Percentiles rank a stretch among this genome's conserved stretches.
These are phyloP conservation scores for Boletus pseudopeckii DNA, from an alignment of 768 basidiomycete genomes.

Conservation along the genomic window DNA sequence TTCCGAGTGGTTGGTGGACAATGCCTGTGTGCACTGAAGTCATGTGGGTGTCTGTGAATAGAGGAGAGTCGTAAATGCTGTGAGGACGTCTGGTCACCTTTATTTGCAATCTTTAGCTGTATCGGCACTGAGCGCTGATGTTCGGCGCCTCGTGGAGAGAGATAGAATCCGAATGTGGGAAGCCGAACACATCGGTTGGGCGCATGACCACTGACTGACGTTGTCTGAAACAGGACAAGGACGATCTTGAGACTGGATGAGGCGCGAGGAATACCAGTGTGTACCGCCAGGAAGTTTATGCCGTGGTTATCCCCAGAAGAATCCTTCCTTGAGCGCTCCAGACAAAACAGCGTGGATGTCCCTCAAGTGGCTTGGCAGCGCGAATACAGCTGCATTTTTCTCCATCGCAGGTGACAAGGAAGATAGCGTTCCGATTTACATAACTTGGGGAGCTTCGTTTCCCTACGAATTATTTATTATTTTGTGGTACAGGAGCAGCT, in stretches of 20 bases:
- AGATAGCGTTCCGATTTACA: no score
- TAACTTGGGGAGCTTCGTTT: no score
- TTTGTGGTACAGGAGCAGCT: no score
- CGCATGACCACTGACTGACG: slow-evolving; percentile 1
- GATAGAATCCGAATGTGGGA: slow-evolving; percentile 7
- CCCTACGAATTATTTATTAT: no score
- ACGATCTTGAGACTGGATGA: not conserved
- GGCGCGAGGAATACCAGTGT: not conserved
- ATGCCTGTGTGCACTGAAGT: slow-evolving; percentile 26
- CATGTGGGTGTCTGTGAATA: slow-evolving; percentile 10
- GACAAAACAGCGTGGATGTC: not conserved
- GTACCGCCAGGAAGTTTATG: no score
- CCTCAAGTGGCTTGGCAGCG: not conserved
- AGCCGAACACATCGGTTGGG: not conserved
- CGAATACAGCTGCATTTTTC: not conserved
- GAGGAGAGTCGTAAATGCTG: slow-evolving; percentile 5
- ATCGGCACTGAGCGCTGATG: not conserved
- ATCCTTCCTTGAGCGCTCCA: not conserved
- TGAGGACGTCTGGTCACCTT: not conserved
- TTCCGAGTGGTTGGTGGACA: slow-evolving; percentile 27
- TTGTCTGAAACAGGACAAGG: not conserved
- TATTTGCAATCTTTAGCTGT: slow-evolving; percentile 12
- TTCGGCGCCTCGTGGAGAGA: not conserved
- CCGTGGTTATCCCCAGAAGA: slow-evolving; percentile 9
- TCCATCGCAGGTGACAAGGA: not conserved